A percentile compares a stretch with the other conserved stretches of the same genome.
These are phyloP conservation scores for Fusarium phyllophilum DNA, from an alignment of 2,329 filamentous ascomycete species.

Conservation along the genomic window DNA sequence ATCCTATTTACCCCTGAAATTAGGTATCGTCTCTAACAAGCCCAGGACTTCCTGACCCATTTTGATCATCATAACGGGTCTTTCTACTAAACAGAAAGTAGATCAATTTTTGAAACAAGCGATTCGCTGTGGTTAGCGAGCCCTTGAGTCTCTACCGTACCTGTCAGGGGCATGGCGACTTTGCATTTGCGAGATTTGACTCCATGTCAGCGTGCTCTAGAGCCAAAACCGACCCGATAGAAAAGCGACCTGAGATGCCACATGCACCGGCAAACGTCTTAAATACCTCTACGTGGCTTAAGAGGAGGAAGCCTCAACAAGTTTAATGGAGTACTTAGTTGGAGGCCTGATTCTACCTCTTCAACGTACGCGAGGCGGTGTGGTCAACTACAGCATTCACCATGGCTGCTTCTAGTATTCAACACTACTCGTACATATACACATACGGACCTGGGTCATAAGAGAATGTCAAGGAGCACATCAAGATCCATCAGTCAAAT, in stretches of 20 bases:
- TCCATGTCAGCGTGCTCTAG: background rate
- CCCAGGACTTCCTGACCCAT: background rate
- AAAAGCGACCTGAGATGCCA: background rate
- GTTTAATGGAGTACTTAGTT: background rate
- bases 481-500: background rate
- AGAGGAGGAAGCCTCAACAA: background rate
- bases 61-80: background rate
- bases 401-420: background rate
- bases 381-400: background rate
- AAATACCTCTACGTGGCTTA: background rate
- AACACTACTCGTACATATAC: background rate
- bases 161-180: background rate
- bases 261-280: background rate
- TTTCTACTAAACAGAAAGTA: background rate
- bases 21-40: background rate
- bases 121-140: background rate
- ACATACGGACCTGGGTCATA: background rate
- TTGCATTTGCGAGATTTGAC: background rate
- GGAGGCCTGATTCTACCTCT: background rate
- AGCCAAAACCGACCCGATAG: background rate
- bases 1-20: background rate
- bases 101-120: background rate
- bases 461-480: background rate
- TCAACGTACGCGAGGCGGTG: background rate
- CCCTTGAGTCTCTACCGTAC: no score